Percentiles rank a stretch among this genome's conserved stretches.
phyloP scores from a whole-genome alignment of 2,329 filamentous ascomycete genomes.

The Aspergillus costaricaensis region DNA sequence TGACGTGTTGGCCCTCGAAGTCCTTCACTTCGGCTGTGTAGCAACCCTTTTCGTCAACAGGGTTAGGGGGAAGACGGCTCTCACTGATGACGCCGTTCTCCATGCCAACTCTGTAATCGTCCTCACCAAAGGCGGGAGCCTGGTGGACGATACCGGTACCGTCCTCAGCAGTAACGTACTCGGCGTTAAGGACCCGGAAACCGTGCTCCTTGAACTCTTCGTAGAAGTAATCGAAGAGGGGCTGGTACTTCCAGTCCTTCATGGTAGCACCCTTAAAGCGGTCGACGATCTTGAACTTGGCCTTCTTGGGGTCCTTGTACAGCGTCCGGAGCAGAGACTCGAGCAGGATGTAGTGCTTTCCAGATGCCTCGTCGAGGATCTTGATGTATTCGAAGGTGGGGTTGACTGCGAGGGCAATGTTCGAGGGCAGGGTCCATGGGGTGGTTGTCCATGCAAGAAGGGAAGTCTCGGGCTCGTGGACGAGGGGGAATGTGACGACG shows the following conservation, averaged over 20 bases:
- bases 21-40: constrained; percentile 77
- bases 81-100: constrained; percentile 76
- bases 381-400: constrained; percentile 87
- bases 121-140: constrained; percentile 89
- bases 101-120: constrained; percentile 85
- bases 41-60: constrained; percentile 79
- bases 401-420: constrained; percentile 74
- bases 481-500: constrained; percentile 81
- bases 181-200: constrained; percentile 79
- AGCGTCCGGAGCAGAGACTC: constrained; percentile 78
- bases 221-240: constrained; percentile 86
- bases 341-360: constrained; percentile 81
- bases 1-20: constrained; percentile 85
- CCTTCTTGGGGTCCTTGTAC: constrained; percentile 95
- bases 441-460: constrained; percentile 90
- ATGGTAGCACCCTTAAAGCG: constrained; percentile 82
- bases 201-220: constrained; percentile 83
- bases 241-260: constrained; percentile 85
- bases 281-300: constrained; percentile 80
- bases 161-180: constrained; percentile 84
- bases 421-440: constrained; percentile 81
- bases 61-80: constrained; percentile 78
- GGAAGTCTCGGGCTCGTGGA: constrained; percentile 72
- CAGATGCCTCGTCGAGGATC: constrained; percentile 77
- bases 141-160: constrained; percentile 95